These are phyloP conservation scores for Fusarium odoratissimum DNA, from an alignment of 2,329 filamentous ascomycete genomes.

Conservation along the genomic window DNA sequence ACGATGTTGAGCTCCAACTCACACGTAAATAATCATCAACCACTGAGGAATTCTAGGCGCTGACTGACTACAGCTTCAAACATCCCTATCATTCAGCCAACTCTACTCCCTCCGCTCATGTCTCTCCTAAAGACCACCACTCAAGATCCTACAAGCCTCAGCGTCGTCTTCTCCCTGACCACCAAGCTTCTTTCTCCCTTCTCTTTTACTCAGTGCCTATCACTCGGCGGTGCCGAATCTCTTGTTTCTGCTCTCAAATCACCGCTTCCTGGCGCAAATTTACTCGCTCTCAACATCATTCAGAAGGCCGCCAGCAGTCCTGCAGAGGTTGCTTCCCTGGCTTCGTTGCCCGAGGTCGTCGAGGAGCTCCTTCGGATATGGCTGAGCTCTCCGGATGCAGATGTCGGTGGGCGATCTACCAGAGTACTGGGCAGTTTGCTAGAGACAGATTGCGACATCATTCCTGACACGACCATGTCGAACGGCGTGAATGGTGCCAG, in stretches of 20 bases:
- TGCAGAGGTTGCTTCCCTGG: slow-evolving; percentile 62
- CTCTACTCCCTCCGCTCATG: slow-evolving; percentile 65
- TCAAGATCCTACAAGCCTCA: slow-evolving; percentile 57
- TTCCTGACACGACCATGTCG: slow-evolving; percentile 34
- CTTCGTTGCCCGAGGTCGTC: slow-evolving; percentile 61
- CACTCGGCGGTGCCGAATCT: slow-evolving; percentile 62
- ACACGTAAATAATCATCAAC: slow-evolving; percentile 54
- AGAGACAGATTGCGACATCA: slow-evolving; percentile 63
- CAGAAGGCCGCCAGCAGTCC: slow-evolving; percentile 64
- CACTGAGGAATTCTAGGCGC: background rate
- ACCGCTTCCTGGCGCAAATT: slow-evolving; percentile 65
- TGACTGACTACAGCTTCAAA: slow-evolving; percentile 57
- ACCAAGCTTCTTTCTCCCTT: slow-evolving; percentile 67
- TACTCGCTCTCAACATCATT: slow-evolving; percentile 67
- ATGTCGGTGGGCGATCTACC: slow-evolving; percentile 65
- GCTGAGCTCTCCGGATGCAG: slow-evolving; percentile 64
- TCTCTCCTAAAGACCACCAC: slow-evolving; percentile 63
- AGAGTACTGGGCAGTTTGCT: slow-evolving; percentile 65
- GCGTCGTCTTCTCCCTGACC: slow-evolving; percentile 62
- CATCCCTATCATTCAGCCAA: slow-evolving; percentile 62
- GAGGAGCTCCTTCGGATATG: slow-evolving; percentile 62
- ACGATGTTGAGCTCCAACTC: slow-evolving; percentile 69
- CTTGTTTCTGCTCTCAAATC: slow-evolving; percentile 65
- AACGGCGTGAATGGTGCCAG: slow-evolving; percentile 35
- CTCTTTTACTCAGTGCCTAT: slow-evolving; percentile 62